Base-by-base conservation (phyloP, 176 grass and related monocot genomes). In the Calamus simplicifolius region DNA sequence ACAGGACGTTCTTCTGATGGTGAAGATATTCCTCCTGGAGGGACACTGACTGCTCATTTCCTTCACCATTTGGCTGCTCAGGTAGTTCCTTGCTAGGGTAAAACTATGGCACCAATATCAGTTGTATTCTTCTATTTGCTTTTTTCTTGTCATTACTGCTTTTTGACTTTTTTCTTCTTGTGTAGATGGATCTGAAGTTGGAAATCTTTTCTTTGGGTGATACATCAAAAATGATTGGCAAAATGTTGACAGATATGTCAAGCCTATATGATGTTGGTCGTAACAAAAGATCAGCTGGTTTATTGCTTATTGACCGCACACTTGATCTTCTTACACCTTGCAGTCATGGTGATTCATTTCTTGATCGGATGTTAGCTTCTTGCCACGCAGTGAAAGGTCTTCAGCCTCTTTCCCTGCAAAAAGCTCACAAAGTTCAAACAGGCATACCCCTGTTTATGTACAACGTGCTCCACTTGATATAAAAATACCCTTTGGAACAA, bases 211-310 rank as follows among this genome's bases (percentile, higher is more conserved):
- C 93, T 75, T 54, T 91, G 29, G 93, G 93, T 27, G 87, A 80
- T 71, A 97, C 93, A 64, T 97, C 93, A 49, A 91, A 82, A 68
- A 66, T 69, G n/a, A 79, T 97, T 67, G 93, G 93, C 64, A 97
- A 92, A 73, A 78, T 85, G 67, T 84, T 97, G 81, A 97, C 81
- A 77, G 87, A 97, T 74, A 97, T 97, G 93, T 97, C 87, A 60
- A 97, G 93, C 75, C 63, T 97, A 17, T 97, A 97, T 80, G 87
- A 97, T 54, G 93, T 97, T 63, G 79, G 84, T 31, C 75, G 79
- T 50, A 74, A 80, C 71, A 97, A 97, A 79, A 91, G 76, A 78
- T 88, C 93, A 67, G 81, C 84, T 75, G 93, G 87, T 75, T 75
- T 97, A 68, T 71, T 97, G 75, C 67, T 97, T 12, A 51, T 97